Evolutionary conservation across 495 filamentous ascomycete species (phyloP).

Genomic region (Annulohypoxylon nitens): DNA sequence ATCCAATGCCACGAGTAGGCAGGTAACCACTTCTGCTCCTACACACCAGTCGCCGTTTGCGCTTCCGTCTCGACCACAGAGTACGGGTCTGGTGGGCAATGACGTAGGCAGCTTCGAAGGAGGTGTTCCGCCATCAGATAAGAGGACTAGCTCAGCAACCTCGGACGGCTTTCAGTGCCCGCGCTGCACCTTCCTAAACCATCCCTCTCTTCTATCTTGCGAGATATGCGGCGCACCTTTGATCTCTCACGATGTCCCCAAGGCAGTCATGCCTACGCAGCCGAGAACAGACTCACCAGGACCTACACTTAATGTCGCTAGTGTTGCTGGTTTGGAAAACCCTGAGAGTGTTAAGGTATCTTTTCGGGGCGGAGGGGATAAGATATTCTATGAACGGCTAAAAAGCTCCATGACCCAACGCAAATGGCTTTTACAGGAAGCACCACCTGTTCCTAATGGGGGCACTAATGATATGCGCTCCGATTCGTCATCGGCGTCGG

Average conservation of each 20-base stretch:
- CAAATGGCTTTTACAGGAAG: conserved; percentile 94
- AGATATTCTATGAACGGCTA: conserved; percentile 89
- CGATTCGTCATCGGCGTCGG: conserved; percentile 52
- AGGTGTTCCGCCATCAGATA: conserved; percentile 12
- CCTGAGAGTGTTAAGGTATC: conserved; percentile 89
- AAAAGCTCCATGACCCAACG: conserved; percentile 89
- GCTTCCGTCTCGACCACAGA: conserved; percentile 30
- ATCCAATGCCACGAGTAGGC: conserved; percentile 70
- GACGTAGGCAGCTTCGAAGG: conserved; percentile 15
- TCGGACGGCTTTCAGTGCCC: conserved; percentile 74
- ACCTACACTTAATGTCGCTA: conserved; percentile 66
- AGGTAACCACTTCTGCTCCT: conserved; percentile 43
- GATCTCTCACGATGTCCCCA: conserved; percentile 66
- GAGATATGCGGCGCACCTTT: conserved; percentile 92
- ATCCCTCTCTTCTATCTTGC: conserved; percentile 85
- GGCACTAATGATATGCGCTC: conserved; percentile 71
- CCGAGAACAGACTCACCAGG: conserved; percentile 81
- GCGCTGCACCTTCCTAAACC: conserved; percentile 93
- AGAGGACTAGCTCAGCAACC: neutral
- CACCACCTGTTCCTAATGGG: conserved; percentile 89
- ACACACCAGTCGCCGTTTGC: conserved; percentile 35
- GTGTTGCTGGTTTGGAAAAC: conserved; percentile 64
- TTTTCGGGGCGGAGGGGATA: conserved; percentile 89
- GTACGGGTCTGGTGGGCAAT: conserved; percentile 16
- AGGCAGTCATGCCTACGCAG: conserved; percentile 52